Evolutionary conservation across 768 basidiomycete species (phyloP).

Genomic region (Suillus lakei): DNA sequence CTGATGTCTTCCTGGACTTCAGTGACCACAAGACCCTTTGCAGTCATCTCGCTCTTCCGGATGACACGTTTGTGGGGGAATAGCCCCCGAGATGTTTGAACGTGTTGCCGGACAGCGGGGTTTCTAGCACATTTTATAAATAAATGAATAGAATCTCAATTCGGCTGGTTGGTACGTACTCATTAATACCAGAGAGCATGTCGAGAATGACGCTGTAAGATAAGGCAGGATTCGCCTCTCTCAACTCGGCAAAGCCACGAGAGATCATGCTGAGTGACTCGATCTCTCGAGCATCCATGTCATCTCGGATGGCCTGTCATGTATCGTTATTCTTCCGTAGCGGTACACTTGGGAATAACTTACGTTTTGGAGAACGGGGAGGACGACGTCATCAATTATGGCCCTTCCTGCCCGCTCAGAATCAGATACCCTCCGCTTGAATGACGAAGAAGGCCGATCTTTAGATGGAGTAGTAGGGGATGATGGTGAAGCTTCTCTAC

Average conservation of each 20-base stretch:
- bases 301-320: slow-evolving; percentile 69
- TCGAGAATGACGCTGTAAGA: slow-evolving; percentile 90
- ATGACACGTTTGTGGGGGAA: slow-evolving; percentile 82
- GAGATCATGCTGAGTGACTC: slow-evolving; percentile 90
- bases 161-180: slow-evolving; percentile 55
- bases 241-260: slow-evolving; percentile 87
- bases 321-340: slow-evolving; percentile 12
- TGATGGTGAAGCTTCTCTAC: slow-evolving; percentile 52
- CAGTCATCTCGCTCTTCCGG: slow-evolving; percentile 85
- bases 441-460: slow-evolving; percentile 38
- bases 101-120: slow-evolving; percentile 75
- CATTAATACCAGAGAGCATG: slow-evolving; percentile 87
- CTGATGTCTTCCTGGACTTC: slow-evolving; percentile 78
- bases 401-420: slow-evolving; percentile 63
- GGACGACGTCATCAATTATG: slow-evolving; percentile 83
- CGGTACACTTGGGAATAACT: slow-evolving; percentile 25
- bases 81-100: slow-evolving; percentile 79
- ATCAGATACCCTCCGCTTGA: slow-evolving; percentile 59
- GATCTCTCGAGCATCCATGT: slow-evolving; percentile 87
- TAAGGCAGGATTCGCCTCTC: slow-evolving; percentile 80
- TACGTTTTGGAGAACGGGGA: slow-evolving; percentile 80
- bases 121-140: slow-evolving; percentile 55
- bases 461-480: slow-evolving; percentile 47
- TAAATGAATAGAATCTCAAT: slow-evolving; percentile 3
- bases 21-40: slow-evolving; percentile 81